phyloP scores from a whole-genome alignment of 768 basidiomycete species.

The Amanita muscaria region DNA sequence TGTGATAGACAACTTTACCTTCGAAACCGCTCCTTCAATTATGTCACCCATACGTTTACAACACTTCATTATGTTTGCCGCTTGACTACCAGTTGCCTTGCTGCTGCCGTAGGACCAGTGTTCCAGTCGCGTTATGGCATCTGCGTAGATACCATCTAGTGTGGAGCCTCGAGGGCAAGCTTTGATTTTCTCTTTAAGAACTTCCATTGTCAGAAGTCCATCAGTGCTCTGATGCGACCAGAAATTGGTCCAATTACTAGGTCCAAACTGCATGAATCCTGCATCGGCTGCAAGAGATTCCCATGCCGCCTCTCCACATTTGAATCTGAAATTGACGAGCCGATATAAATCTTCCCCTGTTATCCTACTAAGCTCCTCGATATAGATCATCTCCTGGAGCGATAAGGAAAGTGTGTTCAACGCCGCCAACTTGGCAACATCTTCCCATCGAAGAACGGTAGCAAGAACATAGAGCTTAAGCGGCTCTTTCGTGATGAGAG shows the following conservation, averaged over 20 bases:
- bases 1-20: too few relatives aligned
- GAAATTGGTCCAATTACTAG: background rate
- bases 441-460: background rate
- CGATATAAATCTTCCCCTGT: background rate
- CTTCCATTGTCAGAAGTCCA: too few relatives aligned
- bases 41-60: too few relatives aligned
- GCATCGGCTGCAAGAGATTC: background rate
- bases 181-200: background rate
- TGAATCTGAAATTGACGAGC: background rate
- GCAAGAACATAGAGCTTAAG: background rate
- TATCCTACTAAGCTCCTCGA: background rate
- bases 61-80: too few relatives aligned
- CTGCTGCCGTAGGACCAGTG: too few relatives aligned
- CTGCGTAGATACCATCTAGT: background rate
- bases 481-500: background rate
- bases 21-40: too few relatives aligned
- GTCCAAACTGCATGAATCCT: background rate
- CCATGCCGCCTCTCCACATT: constrained; percentile 1
- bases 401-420: constrained; percentile 1
- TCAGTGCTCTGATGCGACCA: too few relatives aligned
- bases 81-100: too few relatives aligned
- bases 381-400: background rate
- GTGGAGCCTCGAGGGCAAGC: background rate
- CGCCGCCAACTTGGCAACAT: constrained; percentile 1
- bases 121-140: background rate